phyloP scores from a whole-genome alignment of 139 green algal species.

The Picochlorum sp. region DNA sequence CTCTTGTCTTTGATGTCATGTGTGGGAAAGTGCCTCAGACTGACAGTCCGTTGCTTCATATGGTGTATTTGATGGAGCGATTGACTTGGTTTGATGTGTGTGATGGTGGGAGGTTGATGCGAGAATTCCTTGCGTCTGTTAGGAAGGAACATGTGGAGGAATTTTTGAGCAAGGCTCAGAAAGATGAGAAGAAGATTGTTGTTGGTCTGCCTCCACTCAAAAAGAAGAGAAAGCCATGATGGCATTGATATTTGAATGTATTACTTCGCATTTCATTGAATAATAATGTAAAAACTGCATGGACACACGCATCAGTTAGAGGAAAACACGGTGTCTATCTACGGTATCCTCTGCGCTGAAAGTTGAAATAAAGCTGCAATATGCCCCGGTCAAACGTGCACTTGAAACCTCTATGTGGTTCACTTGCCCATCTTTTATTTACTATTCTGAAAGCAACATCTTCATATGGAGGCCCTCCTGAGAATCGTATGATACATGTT shows the following conservation, averaged over 20 bases:
- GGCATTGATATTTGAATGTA: not conserved
- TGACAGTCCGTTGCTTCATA: slow-evolving; percentile 24
- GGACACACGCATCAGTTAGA: not conserved
- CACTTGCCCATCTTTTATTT: slow-evolving; percentile 79
- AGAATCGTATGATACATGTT: slow-evolving; percentile 90
- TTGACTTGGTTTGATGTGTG: slow-evolving; percentile 30
- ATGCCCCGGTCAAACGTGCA: slow-evolving; percentile 95
- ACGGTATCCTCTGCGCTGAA: slow-evolving; percentile 76
- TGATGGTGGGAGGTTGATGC: slow-evolving; percentile 22
- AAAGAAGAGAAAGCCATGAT: not conserved
- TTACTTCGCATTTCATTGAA: not conserved
- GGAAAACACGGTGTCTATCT: slow-evolving; percentile 27
- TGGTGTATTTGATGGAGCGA: slow-evolving; percentile 26
- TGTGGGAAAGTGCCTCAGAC: slow-evolving; percentile 23
- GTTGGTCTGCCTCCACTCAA: not conserved
- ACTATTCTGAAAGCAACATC: slow-evolving; percentile 84
- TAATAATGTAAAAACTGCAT: not conserved
- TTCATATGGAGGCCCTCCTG: slow-evolving; percentile 94
- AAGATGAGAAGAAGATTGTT: not conserved
- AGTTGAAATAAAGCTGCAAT: slow-evolving; percentile 99
- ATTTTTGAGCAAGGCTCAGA: not conserved
- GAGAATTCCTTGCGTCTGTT: slow-evolving; percentile 3
- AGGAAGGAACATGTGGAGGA: not conserved
- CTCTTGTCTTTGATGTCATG: slow-evolving; percentile 33
- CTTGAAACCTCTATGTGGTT: slow-evolving; percentile 93